phyloP scores from a whole-genome alignment of 2,329 filamentous ascomycete species.

The Fonsecaea erecta region DNA sequence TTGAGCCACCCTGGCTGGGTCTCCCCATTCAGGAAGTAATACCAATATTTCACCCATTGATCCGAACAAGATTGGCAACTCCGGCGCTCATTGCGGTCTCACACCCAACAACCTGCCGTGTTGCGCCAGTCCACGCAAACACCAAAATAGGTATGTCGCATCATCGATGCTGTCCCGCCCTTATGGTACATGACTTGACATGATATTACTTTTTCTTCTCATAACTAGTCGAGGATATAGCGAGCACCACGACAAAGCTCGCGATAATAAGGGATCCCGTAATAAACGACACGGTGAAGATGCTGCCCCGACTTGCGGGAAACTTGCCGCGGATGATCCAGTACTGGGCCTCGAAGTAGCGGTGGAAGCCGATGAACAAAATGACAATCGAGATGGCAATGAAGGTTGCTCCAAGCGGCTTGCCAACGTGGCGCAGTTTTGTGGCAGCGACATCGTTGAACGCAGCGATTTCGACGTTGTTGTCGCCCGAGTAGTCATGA shows the following conservation, averaged over 20 bases:
- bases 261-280: constrained; percentile 62
- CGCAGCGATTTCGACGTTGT: constrained; percentile 18
- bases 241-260: constrained; percentile 64
- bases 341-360: constrained; percentile 70
- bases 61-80: not conserved
- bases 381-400: constrained; percentile 65
- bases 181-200: not conserved
- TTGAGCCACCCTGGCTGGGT: not conserved
- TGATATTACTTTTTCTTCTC: constrained; percentile 40
- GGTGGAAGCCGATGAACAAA: constrained; percentile 65
- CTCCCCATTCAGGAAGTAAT: not conserved
- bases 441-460: constrained; percentile 38
- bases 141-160: not conserved
- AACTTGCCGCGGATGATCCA: constrained; percentile 71
- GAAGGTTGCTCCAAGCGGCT: constrained; percentile 68
- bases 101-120: not conserved
- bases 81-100: not conserved
- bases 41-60: not conserved
- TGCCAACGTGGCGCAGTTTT: constrained; percentile 58
- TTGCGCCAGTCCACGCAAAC: not conserved
- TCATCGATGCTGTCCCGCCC: not conserved
- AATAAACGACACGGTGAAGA: constrained; percentile 62
- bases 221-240: constrained; percentile 56
- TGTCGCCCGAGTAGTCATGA: not conserved
- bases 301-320: constrained; percentile 65